These are phyloP conservation scores for Cadophora luteo-olivacea DNA, from an alignment of 2,329 filamentous ascomycete genomes.

Conservation along the genomic window DNA sequence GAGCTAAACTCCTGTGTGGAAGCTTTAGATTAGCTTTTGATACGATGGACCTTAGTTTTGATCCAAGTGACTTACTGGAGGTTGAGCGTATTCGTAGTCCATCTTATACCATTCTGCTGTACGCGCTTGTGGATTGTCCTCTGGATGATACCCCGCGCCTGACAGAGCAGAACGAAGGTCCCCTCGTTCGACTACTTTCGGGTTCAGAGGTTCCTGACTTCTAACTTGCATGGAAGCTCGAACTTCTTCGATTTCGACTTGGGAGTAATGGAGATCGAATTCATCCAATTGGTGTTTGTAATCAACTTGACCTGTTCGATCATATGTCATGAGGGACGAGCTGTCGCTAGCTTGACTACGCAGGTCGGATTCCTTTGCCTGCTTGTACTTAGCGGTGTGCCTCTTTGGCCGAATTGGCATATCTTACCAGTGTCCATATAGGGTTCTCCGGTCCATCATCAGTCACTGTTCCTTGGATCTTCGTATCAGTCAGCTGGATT, in stretches of 20 bases:
- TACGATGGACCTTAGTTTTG: no score
- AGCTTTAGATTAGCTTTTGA: no score
- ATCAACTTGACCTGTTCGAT: constrained; percentile 60
- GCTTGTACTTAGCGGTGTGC: background rate
- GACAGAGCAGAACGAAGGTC: constrained; percentile 64
- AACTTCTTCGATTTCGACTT: constrained; percentile 59
- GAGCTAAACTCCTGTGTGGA: constrained; percentile 18
- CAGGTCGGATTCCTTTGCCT: constrained; percentile 59
- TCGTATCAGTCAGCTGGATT: background rate
- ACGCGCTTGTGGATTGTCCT: constrained; percentile 59
- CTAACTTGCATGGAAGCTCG: constrained; percentile 55
- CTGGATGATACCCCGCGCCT: constrained; percentile 68
- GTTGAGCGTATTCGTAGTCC: constrained; percentile 62
- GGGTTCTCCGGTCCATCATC: constrained; percentile 59
- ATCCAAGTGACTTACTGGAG: no score
- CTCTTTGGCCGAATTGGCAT: no score
- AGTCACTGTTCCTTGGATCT: constrained; percentile 18
- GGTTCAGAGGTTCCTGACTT: background rate
- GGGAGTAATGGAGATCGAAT: constrained; percentile 54
- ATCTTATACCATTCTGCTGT: constrained; percentile 67
- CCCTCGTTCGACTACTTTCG: constrained; percentile 63
- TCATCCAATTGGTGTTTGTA: constrained; percentile 57
- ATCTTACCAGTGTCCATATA: constrained; percentile 61
- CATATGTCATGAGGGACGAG: constrained; percentile 63
- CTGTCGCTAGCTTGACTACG: constrained; percentile 65